These are phyloP conservation scores for Schwanniomyces etchellsii DNA, from an alignment of 1,139 yeast genomes.

Conservation along the genomic window DNA sequence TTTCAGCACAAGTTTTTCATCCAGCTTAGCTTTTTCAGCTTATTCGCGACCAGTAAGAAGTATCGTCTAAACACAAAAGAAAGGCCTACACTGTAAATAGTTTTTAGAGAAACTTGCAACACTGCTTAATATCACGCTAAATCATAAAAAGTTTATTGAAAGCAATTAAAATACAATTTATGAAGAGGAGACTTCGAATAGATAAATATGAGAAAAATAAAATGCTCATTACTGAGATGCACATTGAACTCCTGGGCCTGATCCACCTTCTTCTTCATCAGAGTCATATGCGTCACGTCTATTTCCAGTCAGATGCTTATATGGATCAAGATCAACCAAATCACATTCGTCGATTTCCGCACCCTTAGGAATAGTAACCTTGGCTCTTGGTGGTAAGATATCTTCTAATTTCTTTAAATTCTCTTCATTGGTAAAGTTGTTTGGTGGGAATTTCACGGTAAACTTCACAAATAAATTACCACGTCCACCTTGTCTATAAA, in stretches of 20 bases:
- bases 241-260: conserved; percentile 80
- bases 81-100: no score
- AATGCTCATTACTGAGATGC: conserved; percentile 81
- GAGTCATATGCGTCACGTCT: conserved; percentile 56
- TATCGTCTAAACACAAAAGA: no score
- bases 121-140: no score
- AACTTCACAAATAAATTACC: conserved; percentile 73
- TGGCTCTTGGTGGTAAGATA: conserved; percentile 62
- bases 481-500: conserved; percentile 67
- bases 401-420: conserved; percentile 59
- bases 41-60: no score
- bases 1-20: no score
- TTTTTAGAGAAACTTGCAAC: no score
- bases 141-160: no score
- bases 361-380: conserved; percentile 50
- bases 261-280: conserved; percentile 59
- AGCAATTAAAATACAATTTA: no score
- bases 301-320: conserved; percentile 46
- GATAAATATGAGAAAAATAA: no score
- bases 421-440: conserved; percentile 61
- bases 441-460: conserved; percentile 64
- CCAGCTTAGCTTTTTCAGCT: no score
- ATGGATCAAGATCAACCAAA: conserved; percentile 56
- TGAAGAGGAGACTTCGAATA: no score
- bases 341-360: conserved; percentile 82